Evolutionary conservation across 768 basidiomycete species (phyloP), one percentile per base, ranked within the genome.

Genomic region (Coprinopsis marcescibilis): DNA sequence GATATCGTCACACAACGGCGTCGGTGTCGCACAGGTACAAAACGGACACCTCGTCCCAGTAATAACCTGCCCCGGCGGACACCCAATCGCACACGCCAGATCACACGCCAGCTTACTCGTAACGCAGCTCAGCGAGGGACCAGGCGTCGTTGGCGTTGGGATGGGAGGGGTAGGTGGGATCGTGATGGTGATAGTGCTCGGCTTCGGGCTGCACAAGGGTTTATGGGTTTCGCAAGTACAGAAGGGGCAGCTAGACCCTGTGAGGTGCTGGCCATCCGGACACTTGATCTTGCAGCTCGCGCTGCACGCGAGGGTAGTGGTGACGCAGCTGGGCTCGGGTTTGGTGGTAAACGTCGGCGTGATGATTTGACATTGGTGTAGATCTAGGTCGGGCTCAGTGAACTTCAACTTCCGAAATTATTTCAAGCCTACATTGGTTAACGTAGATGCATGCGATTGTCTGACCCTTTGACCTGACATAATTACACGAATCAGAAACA

Each of bases 281-380:
- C 46, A 48, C 0, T 23, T 19, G 12, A 30, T 48, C 38, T 36
- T 39, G 30, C 46, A 48, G 38, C 46, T 48, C 17, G 46, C 46
- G 1, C 17, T 20, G 33, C 46, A 48, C 1, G 46, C 46, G 3
- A 48, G 30, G 15, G 46, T 48, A n/a, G 46, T 40, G 12, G 46
- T 40, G 5, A 48, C 27, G 29, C 46, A 48, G 26, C 41, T 13
- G 35, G 15, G 7, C 24, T 38, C 35, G 45, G 45, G 14, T 27
- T 38, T 21, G 5, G 38, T 30, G 27, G 17, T 33, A 6, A 20
- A 2, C 4, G 46, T 41, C 11, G 17, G 25, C 11, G 25, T 3
- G 3, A 41, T 24, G 27, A 48, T 40, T 40, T 48, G 46, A 39
- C 46, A 48, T 24, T 48, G 46, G 8, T 24, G 19, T 10, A 48